phyloP scores from a whole-genome alignment of 164 flowering plant species.

The grape (Vitis vinifera) region ASM3070453v1 NC_081807.1:5950001-5950500 shows the following conservation, averaged over 20 bases:
- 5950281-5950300: slow-evolving; percentile 33
- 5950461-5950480: slow-evolving; percentile 44
- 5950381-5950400: slow-evolving; percentile 39
- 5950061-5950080: neutral
- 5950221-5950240: slow-evolving; percentile 27
- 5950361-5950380: slow-evolving; percentile 61
- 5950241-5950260: slow-evolving; percentile 54
- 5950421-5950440: slow-evolving; percentile 54
- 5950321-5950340: slow-evolving; percentile 2
- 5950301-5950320: neutral
- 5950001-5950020: slow-evolving; percentile 20
- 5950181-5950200: neutral
- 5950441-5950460: slow-evolving; percentile 38
- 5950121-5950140: slow-evolving; percentile 28
- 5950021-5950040: slow-evolving; percentile 29
- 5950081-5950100: slow-evolving; percentile 19
- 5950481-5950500: slow-evolving; percentile 70
- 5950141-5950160: slow-evolving; percentile 8
- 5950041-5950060: slow-evolving; percentile 1
- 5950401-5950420: slow-evolving; percentile 46
- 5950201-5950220: slow-evolving; percentile 2
- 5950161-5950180: neutral
- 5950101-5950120: slow-evolving; percentile 49
- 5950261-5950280: slow-evolving; percentile 47
- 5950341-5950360: slow-evolving; percentile 25